A percentile compares a stretch with the other conserved stretches of the same genome.
phyloP scores from a whole-genome alignment of 495 filamentous ascomycete species.

The Cryomyces minteri region DNA sequence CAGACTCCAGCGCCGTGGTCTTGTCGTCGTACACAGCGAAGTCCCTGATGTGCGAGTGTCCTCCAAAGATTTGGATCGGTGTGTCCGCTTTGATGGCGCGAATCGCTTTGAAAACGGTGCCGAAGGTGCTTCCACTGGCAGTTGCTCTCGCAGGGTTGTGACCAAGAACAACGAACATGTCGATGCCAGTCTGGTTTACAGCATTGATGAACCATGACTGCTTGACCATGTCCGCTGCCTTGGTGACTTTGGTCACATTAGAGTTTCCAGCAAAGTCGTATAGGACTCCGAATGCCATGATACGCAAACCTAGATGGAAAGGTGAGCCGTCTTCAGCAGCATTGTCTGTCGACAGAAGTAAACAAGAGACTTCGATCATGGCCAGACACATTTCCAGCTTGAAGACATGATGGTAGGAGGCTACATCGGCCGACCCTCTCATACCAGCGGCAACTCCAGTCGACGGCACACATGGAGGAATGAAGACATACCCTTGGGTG shows the following conservation, averaged over 20 bases:
- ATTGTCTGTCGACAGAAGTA: no score
- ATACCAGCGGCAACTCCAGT: background rate
- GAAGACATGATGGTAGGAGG: no score
- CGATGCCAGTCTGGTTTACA: slow-evolving; percentile 17
- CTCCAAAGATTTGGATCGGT: slow-evolving; percentile 25
- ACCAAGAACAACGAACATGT: slow-evolving; percentile 23
- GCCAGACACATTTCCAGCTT: no score
- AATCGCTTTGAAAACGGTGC: slow-evolving; percentile 18
- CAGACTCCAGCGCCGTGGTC: slow-evolving; percentile 19
- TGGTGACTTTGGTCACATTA: slow-evolving; percentile 16
- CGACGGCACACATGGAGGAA: no score
- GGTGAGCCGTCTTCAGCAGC: background rate
- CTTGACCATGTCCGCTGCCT: slow-evolving; percentile 14
- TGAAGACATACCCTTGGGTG: slow-evolving; percentile 17
- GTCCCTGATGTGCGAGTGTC: slow-evolving; percentile 23
- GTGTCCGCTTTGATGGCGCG: slow-evolving; percentile 15
- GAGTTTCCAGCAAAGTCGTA: slow-evolving; percentile 21
- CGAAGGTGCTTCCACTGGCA: slow-evolving; percentile 11
- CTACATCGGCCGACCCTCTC: background rate
- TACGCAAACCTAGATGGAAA: slow-evolving; percentile 10
- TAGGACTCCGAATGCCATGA: slow-evolving; percentile 25
- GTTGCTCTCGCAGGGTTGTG: slow-evolving; percentile 18
- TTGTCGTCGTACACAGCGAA: slow-evolving; percentile 20
- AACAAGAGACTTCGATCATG: no score
- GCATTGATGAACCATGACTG: slow-evolving; percentile 22